Conservation (phyloP, 2,329 filamentous ascomycete genomes). For the Colletotrichum euphorbiae region DNA sequence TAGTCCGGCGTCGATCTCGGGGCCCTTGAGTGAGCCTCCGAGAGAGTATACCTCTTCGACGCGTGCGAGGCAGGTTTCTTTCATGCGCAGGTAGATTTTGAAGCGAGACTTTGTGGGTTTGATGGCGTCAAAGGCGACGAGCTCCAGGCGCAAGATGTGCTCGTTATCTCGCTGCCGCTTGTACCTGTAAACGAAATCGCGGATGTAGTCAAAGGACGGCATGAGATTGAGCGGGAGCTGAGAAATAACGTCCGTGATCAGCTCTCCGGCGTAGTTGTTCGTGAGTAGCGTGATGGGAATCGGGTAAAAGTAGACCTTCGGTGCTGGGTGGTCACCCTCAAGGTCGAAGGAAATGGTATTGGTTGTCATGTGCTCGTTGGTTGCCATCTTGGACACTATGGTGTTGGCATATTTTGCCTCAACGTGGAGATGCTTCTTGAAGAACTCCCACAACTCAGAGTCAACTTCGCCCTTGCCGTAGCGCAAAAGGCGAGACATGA, state of each 20-base stretch:
- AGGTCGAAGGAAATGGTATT: slow-evolving; percentile 44
- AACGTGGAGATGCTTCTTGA: slow-evolving; percentile 41
- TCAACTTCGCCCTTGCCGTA: slow-evolving; percentile 16
- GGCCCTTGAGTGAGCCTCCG: slow-evolving; percentile 37
- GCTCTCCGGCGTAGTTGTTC: slow-evolving; percentile 24
- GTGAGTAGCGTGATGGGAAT: slow-evolving; percentile 35
- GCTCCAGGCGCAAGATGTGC: slow-evolving; percentile 35
- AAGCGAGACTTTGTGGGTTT: slow-evolving; percentile 45
- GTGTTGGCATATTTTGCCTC: slow-evolving; percentile 21
- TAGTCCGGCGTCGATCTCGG: slow-evolving; percentile 35
- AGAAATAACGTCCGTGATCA: slow-evolving; percentile 24
- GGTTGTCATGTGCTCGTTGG: slow-evolving; percentile 32
- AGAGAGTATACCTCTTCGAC: slow-evolving; percentile 45
- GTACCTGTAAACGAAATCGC: slow-evolving; percentile 23
- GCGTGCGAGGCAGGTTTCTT: slow-evolving; percentile 46
- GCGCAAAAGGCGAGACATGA: slow-evolving; percentile 36
- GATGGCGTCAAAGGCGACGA: slow-evolving; percentile 51
- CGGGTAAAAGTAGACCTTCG: slow-evolving; percentile 47
- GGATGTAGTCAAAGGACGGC: slow-evolving; percentile 40
- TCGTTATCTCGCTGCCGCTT: slow-evolving; percentile 24
- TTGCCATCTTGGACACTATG: slow-evolving; percentile 25
- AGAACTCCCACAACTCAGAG: slow-evolving; percentile 39
- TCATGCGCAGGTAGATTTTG: slow-evolving; percentile 51
- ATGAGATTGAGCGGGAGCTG: slow-evolving; percentile 25
- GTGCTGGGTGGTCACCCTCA: slow-evolving; percentile 29